phyloP scores from a whole-genome alignment of 1,284 basidiomycete genomes.

The Calocybe gambosa region DNA sequence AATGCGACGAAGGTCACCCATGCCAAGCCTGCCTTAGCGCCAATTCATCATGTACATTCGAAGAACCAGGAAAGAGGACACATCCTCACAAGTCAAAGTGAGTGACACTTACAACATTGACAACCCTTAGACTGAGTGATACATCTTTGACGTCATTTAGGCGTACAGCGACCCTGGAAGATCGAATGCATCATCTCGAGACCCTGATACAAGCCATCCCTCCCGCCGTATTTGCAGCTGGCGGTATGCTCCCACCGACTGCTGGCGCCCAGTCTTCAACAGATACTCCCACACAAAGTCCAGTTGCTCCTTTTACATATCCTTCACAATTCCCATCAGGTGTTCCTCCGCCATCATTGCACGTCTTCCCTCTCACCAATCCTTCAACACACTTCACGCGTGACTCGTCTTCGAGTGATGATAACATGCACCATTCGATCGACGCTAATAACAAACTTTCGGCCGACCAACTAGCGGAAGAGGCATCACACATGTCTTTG shows the following conservation, averaged over 20 bases:
- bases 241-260: constrained; percentile 29
- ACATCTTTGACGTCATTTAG: constrained; percentile 29
- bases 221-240: constrained; percentile 66
- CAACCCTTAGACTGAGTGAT: background rate
- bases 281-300: constrained; percentile 33
- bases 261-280: constrained; percentile 23
- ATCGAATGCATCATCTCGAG: constrained; percentile 80
- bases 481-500: constrained; percentile 53
- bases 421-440: constrained; percentile 35
- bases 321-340: constrained; percentile 55
- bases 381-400: constrained; percentile 70
- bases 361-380: constrained; percentile 68
- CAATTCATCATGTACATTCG: constrained; percentile 74
- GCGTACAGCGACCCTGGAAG: constrained; percentile 72
- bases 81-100: constrained; percentile 82
- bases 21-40: constrained; percentile 78
- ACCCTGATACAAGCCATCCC: constrained; percentile 77
- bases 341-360: constrained; percentile 69
- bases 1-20: constrained; percentile 80
- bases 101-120: constrained; percentile 19
- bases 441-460: constrained; percentile 24
- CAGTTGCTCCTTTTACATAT: constrained; percentile 47
- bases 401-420: constrained; percentile 28
- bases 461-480: constrained; percentile 47
- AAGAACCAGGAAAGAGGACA: constrained; percentile 76